Percentiles rank a stretch among this genome's conserved stretches.
These are phyloP conservation scores for Coemansia sp. DNA, from an alignment of 192 early-diverging fungal genomes.

Conservation along the genomic window DNA sequence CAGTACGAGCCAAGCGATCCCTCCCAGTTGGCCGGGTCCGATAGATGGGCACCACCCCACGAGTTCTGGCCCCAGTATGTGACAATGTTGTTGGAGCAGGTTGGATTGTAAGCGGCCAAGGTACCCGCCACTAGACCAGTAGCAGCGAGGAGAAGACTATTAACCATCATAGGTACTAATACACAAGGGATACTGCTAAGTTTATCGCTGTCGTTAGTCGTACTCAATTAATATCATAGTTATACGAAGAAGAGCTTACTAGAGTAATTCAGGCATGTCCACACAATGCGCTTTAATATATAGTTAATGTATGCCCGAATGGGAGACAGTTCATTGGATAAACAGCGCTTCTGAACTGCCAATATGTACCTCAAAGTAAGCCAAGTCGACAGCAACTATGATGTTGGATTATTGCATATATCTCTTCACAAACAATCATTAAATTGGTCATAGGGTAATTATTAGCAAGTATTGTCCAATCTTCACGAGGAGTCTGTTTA, in stretches of 20 bases:
- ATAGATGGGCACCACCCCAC: slow-evolving; percentile 57
- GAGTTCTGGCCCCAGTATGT: slow-evolving; percentile 67
- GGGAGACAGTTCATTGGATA: too few relatives aligned
- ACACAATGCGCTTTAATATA: neutral
- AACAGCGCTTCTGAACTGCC: neutral
- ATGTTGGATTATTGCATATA: neutral
- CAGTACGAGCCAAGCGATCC: slow-evolving; percentile 63
- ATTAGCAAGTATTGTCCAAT: neutral
- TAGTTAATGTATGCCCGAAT: neutral
- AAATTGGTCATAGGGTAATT: neutral
- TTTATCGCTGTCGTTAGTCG: neutral
- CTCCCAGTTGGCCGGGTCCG: slow-evolving; percentile 48
- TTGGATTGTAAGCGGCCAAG: slow-evolving; percentile 26
- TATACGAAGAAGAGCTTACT: neutral
- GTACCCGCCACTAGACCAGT: slow-evolving; percentile 7
- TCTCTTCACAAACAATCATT: neutral
- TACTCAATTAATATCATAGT: neutral
- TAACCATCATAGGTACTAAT: neutral
- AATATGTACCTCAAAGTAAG: neutral
- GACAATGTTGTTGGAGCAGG: slow-evolving; percentile 58
- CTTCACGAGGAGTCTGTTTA: neutral
- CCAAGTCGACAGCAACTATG: neutral
- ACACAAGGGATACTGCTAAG: neutral
- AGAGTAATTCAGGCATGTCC: too few relatives aligned
- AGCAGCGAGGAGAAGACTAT: slow-evolving; percentile 1